Conservation (phyloP, 208 protist genomes). For the Trypanosoma avium region DNA sequence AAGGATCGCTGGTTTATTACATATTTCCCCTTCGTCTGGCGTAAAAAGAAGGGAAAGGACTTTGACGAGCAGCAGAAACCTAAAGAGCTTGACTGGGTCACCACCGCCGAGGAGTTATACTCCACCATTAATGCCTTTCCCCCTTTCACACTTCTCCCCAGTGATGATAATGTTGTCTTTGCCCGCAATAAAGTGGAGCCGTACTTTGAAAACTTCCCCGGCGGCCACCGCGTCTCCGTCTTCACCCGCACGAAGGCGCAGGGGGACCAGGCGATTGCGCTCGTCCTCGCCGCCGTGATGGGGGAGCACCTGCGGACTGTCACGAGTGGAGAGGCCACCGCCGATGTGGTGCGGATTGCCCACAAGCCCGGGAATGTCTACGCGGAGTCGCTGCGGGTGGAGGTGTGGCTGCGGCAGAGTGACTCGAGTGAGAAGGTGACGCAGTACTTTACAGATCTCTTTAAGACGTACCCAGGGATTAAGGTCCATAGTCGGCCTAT, state of each 20-base stretch:
- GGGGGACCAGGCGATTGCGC: conserved; percentile 42
- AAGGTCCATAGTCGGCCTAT: conserved; percentile 29
- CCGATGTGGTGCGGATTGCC: conserved; percentile 74
- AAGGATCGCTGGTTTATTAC: conserved; percentile 85
- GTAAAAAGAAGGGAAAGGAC: conserved; percentile 36
- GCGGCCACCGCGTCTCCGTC: conserved; percentile 58
- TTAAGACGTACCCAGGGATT: conserved; percentile 54
- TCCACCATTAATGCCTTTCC: conserved; percentile 76
- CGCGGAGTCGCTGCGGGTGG: conserved; percentile 58
- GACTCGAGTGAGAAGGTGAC: conserved; percentile 33
- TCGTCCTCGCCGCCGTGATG: conserved; percentile 68
- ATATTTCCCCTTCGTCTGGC: conserved; percentile 52
- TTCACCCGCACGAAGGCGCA: conserved; percentile 76
- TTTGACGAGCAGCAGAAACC: conserved; percentile 47
- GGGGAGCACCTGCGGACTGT: conserved; percentile 63
- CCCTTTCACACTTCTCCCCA: conserved; percentile 50
- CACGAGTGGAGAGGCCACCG: conserved; percentile 39
- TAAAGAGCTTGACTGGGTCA: conserved; percentile 71
- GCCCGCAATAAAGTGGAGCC: conserved; percentile 70
- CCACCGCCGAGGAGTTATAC: conserved; percentile 72
- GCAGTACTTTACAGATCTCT: conserved; percentile 52
- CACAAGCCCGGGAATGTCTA: conserved; percentile 65
- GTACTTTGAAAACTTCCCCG: conserved; percentile 78
- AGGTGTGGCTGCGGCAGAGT: conserved; percentile 64
- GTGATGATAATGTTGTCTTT: conserved; percentile 76